Conservation (phyloP, 176 grass and related monocot genomes). For the Guadua angustifolia region DNA sequence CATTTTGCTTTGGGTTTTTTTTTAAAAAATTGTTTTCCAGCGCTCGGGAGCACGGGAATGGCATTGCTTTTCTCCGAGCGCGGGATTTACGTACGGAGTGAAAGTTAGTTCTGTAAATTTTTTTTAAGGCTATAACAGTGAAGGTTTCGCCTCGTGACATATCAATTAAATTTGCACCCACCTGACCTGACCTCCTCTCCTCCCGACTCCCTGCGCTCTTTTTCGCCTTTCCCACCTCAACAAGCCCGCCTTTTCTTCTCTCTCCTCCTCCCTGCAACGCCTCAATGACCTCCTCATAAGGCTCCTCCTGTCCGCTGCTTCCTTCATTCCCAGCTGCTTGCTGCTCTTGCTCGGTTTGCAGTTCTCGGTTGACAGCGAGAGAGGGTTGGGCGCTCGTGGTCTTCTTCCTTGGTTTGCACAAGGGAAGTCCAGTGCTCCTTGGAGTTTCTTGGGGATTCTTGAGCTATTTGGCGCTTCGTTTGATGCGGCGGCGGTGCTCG, state of each 20-base stretch:
- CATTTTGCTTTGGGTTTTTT: too few species aligned
- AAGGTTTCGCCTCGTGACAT: slow-evolving; percentile 40
- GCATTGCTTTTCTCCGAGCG: too few species aligned
- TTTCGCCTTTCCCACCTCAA: background rate
- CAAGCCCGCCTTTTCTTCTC: slow-evolving; percentile 36
- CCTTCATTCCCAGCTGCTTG: background rate
- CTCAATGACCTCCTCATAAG: background rate
- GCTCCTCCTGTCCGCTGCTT: background rate
- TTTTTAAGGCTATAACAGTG: too few species aligned
- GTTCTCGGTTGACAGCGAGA: background rate
- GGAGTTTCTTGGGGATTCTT: background rate
- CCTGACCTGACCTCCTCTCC: background rate
- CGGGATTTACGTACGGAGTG: too few species aligned
- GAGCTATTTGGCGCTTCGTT: background rate
- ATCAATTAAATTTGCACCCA: slow-evolving; percentile 41
- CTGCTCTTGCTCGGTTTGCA: background rate
- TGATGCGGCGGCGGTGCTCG: slow-evolving; percentile 17
- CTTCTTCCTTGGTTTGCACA: background rate
- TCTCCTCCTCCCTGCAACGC: background rate
- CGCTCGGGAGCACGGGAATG: too few species aligned
- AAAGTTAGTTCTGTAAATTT: too few species aligned
- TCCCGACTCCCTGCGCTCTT: background rate
- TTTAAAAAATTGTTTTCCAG: too few species aligned
- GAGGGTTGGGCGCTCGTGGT: background rate
- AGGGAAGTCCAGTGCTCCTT: background rate